Percentiles rank a stretch among this genome's conserved stretches.
Evolutionary conservation across 192 early-diverging fungal species (phyloP).

Genomic region (Cetraspora pellucida): DNA sequence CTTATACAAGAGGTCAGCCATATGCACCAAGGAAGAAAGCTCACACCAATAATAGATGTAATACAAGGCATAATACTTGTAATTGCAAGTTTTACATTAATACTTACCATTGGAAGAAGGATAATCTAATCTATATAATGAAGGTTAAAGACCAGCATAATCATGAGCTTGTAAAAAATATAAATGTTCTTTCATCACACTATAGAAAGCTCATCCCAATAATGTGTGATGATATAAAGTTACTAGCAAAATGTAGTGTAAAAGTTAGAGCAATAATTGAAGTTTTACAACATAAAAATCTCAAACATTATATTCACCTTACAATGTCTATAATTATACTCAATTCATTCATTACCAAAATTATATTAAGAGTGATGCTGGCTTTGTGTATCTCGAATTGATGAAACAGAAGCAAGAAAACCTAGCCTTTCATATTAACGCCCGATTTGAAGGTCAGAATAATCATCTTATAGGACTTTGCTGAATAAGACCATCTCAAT

Average conservation of each 20-base stretch:
- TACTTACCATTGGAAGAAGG: too few relatives aligned
- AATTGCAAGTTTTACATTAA: too few relatives aligned
- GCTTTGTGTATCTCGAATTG: neutral
- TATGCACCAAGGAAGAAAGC: too few relatives aligned
- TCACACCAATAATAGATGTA: too few relatives aligned
- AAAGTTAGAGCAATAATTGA: neutral
- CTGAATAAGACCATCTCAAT: neutral
- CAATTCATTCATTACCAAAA: neutral
- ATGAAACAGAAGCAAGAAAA: constrained; percentile 21
- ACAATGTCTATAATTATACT: neutral
- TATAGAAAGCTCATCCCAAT: neutral
- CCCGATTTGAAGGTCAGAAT: constrained; percentile 9
- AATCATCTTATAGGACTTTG: too few relatives aligned
- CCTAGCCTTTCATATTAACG: neutral
- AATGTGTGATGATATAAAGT: neutral
- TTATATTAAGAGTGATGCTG: neutral
- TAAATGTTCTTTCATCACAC: too few relatives aligned
- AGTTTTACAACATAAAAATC: constrained; percentile 8
- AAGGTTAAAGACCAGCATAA: too few relatives aligned
- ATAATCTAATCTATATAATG: too few relatives aligned
- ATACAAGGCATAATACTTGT: too few relatives aligned
- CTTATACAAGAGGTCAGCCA: too few relatives aligned
- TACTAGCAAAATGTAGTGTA: neutral
- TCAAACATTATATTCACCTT: neutral
- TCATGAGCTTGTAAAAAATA: too few relatives aligned